phyloP scores from a whole-genome alignment of 2,329 filamentous ascomycete genomes.

The Fusarium agapanthi region DNA sequence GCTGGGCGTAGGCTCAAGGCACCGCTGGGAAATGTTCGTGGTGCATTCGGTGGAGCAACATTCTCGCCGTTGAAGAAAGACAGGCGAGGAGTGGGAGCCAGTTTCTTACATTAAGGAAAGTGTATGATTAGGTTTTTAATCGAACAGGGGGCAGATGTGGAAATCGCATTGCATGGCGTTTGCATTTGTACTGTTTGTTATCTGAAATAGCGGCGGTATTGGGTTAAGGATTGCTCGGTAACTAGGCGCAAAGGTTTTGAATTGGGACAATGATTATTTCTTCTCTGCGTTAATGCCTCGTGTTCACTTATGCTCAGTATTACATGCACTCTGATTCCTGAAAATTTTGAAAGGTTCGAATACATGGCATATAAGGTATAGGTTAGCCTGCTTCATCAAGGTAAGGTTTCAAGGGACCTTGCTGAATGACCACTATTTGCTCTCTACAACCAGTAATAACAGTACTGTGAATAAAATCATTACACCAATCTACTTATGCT shows the following conservation, averaged over 20 bases:
- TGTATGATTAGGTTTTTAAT: background rate
- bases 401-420: background rate
- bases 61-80: conserved; percentile 81
- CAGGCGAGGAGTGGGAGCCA: conserved; percentile 68
- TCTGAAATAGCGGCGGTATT: background rate
- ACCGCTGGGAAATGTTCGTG: conserved; percentile 52
- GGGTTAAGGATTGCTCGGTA: background rate
- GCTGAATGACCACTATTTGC: background rate
- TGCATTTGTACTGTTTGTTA: background rate
- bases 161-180: conserved; percentile 33
- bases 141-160: background rate
- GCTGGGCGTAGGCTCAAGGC: conserved; percentile 45
- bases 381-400: background rate
- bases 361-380: background rate
- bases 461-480: background rate
- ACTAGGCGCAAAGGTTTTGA: conserved; percentile 10
- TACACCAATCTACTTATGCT: background rate
- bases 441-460: background rate
- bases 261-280: background rate
- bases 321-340: background rate
- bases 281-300: background rate
- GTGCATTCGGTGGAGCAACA: conserved; percentile 58
- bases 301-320: background rate
- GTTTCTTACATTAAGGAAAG: conserved; percentile 59
- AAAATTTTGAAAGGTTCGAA: background rate